These are phyloP conservation scores for Wickerhamia fluorescens DNA, from an alignment of 805 yeast species.

Conservation along the genomic window DNA sequence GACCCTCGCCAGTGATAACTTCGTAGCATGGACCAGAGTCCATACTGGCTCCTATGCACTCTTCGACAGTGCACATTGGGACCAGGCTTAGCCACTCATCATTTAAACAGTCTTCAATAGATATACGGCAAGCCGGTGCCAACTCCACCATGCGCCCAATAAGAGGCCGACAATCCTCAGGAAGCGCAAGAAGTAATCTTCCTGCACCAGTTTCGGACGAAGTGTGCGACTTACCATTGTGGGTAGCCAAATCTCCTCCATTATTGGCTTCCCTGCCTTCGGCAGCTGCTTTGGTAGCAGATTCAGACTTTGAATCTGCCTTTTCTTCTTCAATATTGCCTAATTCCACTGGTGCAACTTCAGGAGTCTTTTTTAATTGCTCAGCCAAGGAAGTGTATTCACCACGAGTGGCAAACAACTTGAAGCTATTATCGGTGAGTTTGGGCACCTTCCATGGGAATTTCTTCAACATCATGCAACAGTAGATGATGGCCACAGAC, in stretches of 20 bases:
- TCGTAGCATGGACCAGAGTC: constrained; percentile 31
- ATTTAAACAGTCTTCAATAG: constrained; percentile 70
- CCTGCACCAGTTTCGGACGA: constrained; percentile 65
- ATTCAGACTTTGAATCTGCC: constrained; percentile 7
- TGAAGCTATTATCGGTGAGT: constrained; percentile 72
- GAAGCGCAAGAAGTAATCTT: constrained; percentile 61
- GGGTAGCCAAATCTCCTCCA: constrained; percentile 5
- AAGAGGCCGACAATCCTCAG: constrained; percentile 59
- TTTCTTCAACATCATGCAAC: constrained; percentile 86
- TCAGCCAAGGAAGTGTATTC: constrained; percentile 58
- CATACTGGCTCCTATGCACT: constrained; percentile 28
- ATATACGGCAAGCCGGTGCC: constrained; percentile 79
- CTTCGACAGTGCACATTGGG: constrained; percentile 62
- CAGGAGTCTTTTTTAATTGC: constrained; percentile 46
- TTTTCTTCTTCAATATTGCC: constrained; percentile 10
- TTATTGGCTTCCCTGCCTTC: constrained; percentile 11
- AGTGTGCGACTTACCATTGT: constrained; percentile 45
- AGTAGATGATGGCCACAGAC: constrained; percentile 86
- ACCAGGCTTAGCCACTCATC: constrained; percentile 64
- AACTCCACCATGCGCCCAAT: constrained; percentile 73
- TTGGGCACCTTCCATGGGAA: constrained; percentile 96
- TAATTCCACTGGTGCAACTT: constrained; percentile 15
- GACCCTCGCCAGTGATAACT: constrained; percentile 46
- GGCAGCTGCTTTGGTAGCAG: constrained; percentile 3
- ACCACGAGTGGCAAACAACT: constrained; percentile 69